Evolutionary conservation across 768 basidiomycete genomes (phyloP).

Genomic region (Agaricus bisporus): DNA sequence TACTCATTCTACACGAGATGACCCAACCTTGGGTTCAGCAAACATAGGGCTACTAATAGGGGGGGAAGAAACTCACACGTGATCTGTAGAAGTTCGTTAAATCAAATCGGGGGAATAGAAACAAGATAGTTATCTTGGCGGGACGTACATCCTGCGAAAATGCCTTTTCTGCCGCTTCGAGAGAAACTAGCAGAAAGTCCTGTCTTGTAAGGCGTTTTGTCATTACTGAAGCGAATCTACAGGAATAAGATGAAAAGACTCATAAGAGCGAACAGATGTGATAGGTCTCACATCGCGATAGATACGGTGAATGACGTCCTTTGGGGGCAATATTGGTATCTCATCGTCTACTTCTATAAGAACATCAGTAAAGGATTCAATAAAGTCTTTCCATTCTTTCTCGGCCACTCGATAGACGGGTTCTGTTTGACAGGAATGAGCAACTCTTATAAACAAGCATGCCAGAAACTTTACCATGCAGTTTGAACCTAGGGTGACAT

Average conservation of each 20-base stretch:
- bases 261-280: not conserved
- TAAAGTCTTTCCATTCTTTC: conserved; percentile 84
- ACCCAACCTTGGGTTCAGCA: not conserved
- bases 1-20: not conserved
- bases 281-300: conserved; percentile 73
- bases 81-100: conserved; percentile 34
- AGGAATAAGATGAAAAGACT: not conserved
- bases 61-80: conserved; percentile 40
- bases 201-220: conserved; percentile 94
- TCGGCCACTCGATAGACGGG: conserved; percentile 78
- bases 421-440: conserved; percentile 35
- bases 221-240: conserved; percentile 84
- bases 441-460: not conserved
- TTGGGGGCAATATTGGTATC: conserved; percentile 83
- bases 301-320: conserved; percentile 88
- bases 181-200: conserved; percentile 81
- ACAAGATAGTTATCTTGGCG: not conserved
- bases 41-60: not conserved
- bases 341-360: conserved; percentile 73
- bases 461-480: conserved; percentile 48
- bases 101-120: not conserved
- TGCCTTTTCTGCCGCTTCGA: conserved; percentile 83
- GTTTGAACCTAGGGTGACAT: conserved; percentile 62
- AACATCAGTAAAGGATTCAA: conserved; percentile 62
- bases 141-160: conserved; percentile 78